Evolutionary conservation across 140 eudicot species (phyloP), one percentile per base, ranked within the genome.

Genomic region (Cichorium intybus): DNA sequence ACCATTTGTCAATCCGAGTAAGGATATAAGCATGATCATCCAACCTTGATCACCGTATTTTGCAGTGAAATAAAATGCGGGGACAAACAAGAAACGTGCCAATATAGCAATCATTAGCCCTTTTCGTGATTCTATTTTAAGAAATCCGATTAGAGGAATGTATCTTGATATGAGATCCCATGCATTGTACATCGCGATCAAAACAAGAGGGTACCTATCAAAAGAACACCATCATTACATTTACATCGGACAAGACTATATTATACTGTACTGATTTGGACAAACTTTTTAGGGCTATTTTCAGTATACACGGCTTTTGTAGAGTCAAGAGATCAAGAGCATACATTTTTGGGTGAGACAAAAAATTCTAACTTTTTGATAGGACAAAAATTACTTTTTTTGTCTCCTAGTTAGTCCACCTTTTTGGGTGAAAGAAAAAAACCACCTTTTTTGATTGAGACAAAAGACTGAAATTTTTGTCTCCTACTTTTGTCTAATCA

Each of bases 21-120:
- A 75, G 0, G 87, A 78, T 28, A 73, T 35, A 22, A 86, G 87
- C 56, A 80, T 33, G 20, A 86, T 79, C 95, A 86, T 86, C 87
- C 87, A 86, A 14, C 95, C 95, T 23, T 86, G 79, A 51, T 71
- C 84, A 24, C 85, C 87, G n/a, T 87, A 83, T 51, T 87, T 87
- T 20, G 90, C 90, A 20, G 95, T 83, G 81, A 87, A 83, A 34
- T 83, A 87, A 61, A 87, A 87, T 1, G 80, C 80, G 9, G 95
- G 95, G 52, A 87, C 58, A 69, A 87, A 70, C 26, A 84, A 48
- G 50, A 81, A 81, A 21, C 90, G 90, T 5, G 84, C 65, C 15
- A 84, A n/a, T 11, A 52, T 55, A 6, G 80, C 69, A 18, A 79
- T 65, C 80, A 81, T 56, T 4, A 83, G 80, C 17, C 85, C 76